A percentile compares a stretch with the other conserved stretches of the same genome.
Conservation (phyloP, 2,329 filamentous ascomycete genomes). For the Annulohypoxylon truncatum region DNA sequence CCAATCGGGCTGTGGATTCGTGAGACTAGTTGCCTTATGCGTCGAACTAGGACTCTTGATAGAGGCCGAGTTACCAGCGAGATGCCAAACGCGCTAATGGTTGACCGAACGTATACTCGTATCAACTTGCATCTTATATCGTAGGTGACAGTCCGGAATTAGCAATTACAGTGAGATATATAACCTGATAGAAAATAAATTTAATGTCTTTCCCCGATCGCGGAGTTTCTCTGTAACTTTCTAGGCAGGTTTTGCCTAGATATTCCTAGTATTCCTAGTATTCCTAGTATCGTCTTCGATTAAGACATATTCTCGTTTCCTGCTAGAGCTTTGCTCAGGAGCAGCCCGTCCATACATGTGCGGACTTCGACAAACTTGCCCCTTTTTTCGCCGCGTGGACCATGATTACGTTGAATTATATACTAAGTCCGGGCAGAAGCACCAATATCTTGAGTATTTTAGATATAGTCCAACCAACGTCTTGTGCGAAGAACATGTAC, state of each 20-base stretch:
- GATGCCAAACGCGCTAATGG: neutral
- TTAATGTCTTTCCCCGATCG: neutral
- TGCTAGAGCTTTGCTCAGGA: slow-evolving; percentile 10
- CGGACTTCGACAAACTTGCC: slow-evolving; percentile 20
- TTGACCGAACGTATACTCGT: neutral
- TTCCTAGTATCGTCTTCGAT: neutral
- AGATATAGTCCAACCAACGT: neutral
- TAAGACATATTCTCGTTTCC: slow-evolving; percentile 4
- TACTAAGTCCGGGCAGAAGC: neutral
- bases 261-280: neutral
- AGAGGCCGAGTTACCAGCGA: neutral
- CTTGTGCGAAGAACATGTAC: neutral
- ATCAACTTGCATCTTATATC: neutral
- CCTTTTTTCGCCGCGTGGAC: slow-evolving; percentile 16
- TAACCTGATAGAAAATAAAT: neutral
- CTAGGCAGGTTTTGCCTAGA: neutral
- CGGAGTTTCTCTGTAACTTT: neutral
- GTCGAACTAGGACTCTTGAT: slow-evolving; percentile 3
- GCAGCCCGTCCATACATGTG: slow-evolving; percentile 12
- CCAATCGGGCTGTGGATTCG: slow-evolving; percentile 15
- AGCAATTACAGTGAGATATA: neutral
- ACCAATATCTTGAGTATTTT: neutral
- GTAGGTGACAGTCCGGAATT: neutral
- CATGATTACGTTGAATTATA: slow-evolving; percentile 13
- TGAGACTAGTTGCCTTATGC: slow-evolving; percentile 6